Percentiles rank a stretch among this genome's conserved stretches.
phyloP scores from a whole-genome alignment of 2,329 filamentous ascomycete species.

The Paecilomyces sp. region DNA sequence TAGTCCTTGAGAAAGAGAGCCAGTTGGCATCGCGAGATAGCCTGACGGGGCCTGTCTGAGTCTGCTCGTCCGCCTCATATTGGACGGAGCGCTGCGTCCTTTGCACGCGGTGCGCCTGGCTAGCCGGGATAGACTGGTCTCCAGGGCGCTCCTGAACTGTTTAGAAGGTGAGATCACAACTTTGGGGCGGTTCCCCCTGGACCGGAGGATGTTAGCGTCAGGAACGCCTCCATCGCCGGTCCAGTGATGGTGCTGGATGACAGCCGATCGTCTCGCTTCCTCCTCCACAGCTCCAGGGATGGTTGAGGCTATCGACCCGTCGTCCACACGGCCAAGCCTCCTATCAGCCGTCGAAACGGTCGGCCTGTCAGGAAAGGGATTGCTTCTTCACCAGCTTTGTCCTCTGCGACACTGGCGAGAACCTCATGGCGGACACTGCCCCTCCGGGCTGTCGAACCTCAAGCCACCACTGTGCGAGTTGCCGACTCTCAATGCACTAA shows the following conservation, averaged over 20 bases:
- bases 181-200: background rate
- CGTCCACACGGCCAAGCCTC: background rate
- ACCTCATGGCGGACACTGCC: background rate
- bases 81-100: background rate
- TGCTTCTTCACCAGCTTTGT: background rate
- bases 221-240: slow-evolving; percentile 12
- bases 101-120: background rate
- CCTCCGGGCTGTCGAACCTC: background rate
- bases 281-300: background rate
- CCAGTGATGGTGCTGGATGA: slow-evolving; percentile 10
- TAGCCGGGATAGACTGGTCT: background rate
- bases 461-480: background rate
- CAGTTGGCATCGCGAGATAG: background rate
- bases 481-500: background rate
- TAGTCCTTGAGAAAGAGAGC: background rate
- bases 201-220: slow-evolving; percentile 14
- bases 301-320: background rate
- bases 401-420: background rate
- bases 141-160: background rate
- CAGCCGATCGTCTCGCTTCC: background rate
- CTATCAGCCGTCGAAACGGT: background rate
- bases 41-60: background rate
- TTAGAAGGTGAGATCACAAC: background rate
- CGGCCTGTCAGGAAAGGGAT: background rate
- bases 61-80: background rate